These are phyloP conservation scores for Tripterygium wilfordii DNA, from an alignment of 177 flowering plant genomes.

Conservation along the genomic window DNA sequence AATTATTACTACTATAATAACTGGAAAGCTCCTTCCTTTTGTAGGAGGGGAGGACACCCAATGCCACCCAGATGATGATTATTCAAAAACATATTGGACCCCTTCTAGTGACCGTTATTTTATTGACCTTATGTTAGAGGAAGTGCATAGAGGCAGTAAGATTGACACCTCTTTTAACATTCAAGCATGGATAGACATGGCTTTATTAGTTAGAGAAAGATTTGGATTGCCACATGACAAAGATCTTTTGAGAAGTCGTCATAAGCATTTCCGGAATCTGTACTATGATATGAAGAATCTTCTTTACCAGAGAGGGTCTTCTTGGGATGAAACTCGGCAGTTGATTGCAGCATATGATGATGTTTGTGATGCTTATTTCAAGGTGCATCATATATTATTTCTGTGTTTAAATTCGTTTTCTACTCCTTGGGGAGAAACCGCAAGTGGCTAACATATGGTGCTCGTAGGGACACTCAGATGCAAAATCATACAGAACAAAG, in stretches of 20 bases:
- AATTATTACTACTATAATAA: neutral
- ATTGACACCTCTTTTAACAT: slow-evolving; percentile 3
- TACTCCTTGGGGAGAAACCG: no score
- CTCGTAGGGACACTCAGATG: slow-evolving; percentile 30
- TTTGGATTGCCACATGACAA: slow-evolving; percentile 11
- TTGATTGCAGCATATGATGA: slow-evolving; percentile 11
- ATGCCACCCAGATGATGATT: slow-evolving; percentile 5
- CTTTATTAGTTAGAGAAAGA: slow-evolving; percentile 9
- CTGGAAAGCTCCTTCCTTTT: neutral
- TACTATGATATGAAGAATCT: slow-evolving; percentile 13
- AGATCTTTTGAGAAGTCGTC: slow-evolving; percentile 8
- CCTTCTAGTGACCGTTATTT: slow-evolving; percentile 17
- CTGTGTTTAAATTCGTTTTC: neutral
- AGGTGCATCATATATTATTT: slow-evolving; percentile 12
- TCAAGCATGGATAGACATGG: slow-evolving; percentile 17
- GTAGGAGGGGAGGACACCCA: slow-evolving; percentile 12
- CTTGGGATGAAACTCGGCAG: slow-evolving; percentile 13
- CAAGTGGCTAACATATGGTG: slow-evolving; percentile 4
- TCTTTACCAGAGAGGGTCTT: slow-evolving; percentile 14
- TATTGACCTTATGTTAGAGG: slow-evolving; percentile 19
- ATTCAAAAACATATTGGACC: slow-evolving; percentile 6
- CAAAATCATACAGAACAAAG: slow-evolving; percentile 12
- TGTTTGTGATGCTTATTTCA: slow-evolving; percentile 13
- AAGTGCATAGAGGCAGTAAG: slow-evolving; percentile 14
- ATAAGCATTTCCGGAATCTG: slow-evolving; percentile 10